Evolutionary conservation across 139 green algal genomes (phyloP).

Genomic region (Microglena sp.): DNA sequence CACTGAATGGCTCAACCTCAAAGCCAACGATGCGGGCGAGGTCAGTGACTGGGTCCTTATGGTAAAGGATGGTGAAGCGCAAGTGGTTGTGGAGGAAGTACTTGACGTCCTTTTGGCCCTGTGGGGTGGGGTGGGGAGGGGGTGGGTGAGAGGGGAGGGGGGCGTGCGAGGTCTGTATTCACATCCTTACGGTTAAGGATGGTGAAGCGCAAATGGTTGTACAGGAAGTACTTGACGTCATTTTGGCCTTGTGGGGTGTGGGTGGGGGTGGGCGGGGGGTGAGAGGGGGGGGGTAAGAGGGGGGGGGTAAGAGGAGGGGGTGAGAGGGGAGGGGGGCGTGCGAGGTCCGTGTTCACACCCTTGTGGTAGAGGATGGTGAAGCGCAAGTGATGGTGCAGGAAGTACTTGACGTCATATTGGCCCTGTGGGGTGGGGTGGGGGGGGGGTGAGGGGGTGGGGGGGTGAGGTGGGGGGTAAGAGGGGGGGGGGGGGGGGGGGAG

Average conservation of each 20-base stretch:
- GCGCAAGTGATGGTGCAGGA: slow-evolving; percentile 92
- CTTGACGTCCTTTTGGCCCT: slow-evolving; percentile 55
- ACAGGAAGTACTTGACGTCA: slow-evolving; percentile 68
- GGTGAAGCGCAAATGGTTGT: slow-evolving; percentile 97
- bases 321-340: too few species aligned
- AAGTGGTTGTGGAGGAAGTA: slow-evolving; percentile 95
- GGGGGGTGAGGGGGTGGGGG: too few species aligned
- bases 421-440: slow-evolving; percentile 18
- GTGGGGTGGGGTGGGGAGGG: slow-evolving; percentile 6
- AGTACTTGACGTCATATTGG: slow-evolving; percentile 62
- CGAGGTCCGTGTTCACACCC: slow-evolving; percentile 67
- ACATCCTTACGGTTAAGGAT: slow-evolving; percentile 91
- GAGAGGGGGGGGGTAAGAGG: too few species aligned
- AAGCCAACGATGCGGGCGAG: slow-evolving; percentile 92
- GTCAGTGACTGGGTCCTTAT: slow-evolving; percentile 76
- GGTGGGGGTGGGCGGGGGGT: too few species aligned
- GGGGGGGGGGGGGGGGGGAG: neutral
- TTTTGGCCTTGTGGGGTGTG: slow-evolving; percentile 39
- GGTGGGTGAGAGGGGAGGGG: too few species aligned
- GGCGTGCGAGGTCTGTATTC: slow-evolving; percentile 63
- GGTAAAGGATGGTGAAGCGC: slow-evolving; percentile 92
- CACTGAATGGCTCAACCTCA: slow-evolving; percentile 82
- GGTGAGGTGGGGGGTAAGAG: too few species aligned
- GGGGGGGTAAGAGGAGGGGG: too few species aligned
- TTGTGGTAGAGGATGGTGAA: slow-evolving; percentile 96